These are phyloP conservation scores for Kwoniella heveanensis DNA, from an alignment of 768 basidiomycete genomes.

Conservation along the genomic window DNA sequence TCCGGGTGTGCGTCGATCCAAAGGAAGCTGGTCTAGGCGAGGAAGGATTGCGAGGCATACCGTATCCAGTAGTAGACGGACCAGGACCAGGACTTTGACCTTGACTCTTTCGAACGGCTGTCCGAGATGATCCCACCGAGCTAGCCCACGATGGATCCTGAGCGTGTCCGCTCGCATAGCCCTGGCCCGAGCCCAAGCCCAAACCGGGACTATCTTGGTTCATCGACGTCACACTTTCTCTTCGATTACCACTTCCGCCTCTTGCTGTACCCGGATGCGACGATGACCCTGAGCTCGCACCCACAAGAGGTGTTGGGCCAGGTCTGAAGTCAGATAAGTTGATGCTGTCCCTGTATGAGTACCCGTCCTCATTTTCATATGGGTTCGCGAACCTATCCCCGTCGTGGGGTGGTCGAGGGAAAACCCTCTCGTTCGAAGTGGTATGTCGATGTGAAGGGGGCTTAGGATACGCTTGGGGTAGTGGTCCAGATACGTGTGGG, in stretches of 20 bases:
- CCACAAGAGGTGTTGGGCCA: not conserved
- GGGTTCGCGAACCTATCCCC: not conserved
- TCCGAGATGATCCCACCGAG: not conserved
- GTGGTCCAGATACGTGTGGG: constrained; percentile 10
- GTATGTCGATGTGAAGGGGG: constrained; percentile 6
- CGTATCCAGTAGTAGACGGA: not conserved
- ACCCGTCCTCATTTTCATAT: not conserved
- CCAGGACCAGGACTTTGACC: not conserved
- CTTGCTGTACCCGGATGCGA: not conserved
- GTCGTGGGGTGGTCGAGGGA: constrained; percentile 4
- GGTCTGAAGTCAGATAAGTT: constrained; percentile 3
- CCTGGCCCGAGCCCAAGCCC: no score
- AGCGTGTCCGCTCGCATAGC: constrained; percentile 1
- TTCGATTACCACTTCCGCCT: not conserved
- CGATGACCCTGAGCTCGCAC: not conserved
- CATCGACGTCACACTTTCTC: not conserved
- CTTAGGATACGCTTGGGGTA: constrained; percentile 13
- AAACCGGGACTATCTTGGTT: not conserved
- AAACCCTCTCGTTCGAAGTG: constrained; percentile 3
- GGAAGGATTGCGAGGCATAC: not conserved
- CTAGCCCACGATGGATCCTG: constrained; percentile 14
- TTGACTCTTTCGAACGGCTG: not conserved
- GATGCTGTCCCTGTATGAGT: constrained; percentile 14
- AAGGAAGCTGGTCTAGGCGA: constrained; percentile 20
- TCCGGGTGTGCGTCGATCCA: constrained; percentile 2